Conservation (phyloP, 352 stramenopile genomes). For the Phytophthora boehmeriae region DNA sequence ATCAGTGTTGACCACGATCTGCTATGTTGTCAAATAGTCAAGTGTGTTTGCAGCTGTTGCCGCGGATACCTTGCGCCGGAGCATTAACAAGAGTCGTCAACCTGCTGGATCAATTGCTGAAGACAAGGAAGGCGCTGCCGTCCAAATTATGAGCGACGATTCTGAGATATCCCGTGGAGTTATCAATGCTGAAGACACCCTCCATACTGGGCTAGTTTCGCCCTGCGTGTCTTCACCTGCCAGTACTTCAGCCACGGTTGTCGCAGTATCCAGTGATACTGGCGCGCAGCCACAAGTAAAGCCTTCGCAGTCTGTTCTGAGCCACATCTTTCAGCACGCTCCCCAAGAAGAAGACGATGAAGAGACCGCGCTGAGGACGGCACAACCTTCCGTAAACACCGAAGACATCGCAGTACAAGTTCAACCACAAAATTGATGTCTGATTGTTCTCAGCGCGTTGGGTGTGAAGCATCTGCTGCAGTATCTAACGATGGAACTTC, state of each 20-base stretch:
- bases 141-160: slow-evolving; percentile 5
- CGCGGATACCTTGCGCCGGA: slow-evolving; percentile 53
- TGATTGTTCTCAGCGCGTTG: too few species aligned
- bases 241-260: slow-evolving; percentile 20
- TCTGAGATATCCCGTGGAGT: not conserved
- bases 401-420: slow-evolving; percentile 21
- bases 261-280: slow-evolving; percentile 1
- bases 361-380: not conserved
- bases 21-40: slow-evolving; percentile 29
- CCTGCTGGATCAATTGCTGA: slow-evolving; percentile 18
- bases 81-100: slow-evolving; percentile 49
- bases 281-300: not conserved
- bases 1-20: not conserved
- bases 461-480: not conserved
- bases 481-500: slow-evolving; percentile 55
- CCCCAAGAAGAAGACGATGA: slow-evolving; percentile 2
- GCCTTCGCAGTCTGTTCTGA: slow-evolving; percentile 33
- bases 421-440: slow-evolving; percentile 8
- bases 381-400: not conserved
- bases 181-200: not conserved
- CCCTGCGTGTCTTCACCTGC: slow-evolving; percentile 20
- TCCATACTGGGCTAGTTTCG: slow-evolving; percentile 7
- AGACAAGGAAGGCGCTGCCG: not conserved
- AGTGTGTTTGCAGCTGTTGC: slow-evolving; percentile 70
- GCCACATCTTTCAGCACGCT: slow-evolving; percentile 30